Evolutionary conservation across 139 green algal species (phyloP).

Genomic region (Eudorina sp.): DNA sequence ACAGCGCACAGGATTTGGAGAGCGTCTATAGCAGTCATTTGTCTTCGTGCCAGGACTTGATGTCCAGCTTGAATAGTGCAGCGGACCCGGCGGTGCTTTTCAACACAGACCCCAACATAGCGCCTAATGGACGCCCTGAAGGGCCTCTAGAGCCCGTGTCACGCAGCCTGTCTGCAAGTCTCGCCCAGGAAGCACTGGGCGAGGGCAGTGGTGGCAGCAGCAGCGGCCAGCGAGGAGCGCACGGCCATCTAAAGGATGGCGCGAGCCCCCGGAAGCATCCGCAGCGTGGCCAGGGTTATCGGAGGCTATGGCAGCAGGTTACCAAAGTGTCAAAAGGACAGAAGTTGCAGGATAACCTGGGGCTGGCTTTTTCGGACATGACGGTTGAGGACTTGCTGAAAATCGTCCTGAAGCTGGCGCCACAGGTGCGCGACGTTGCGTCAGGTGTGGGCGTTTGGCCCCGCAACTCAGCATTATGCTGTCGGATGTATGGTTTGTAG

Average conservation of each 20-base stretch:
- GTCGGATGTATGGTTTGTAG: constrained; percentile 25
- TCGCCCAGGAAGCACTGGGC: constrained; percentile 3
- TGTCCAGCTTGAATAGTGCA: constrained; percentile 31
- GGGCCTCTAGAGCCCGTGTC: neutral
- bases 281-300: constrained; percentile 72
- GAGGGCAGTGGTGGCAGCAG: neutral
- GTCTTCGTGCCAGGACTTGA: constrained; percentile 34
- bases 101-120: constrained; percentile 12
- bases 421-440: constrained; percentile 20
- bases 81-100: neutral
- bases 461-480: neutral
- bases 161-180: constrained; percentile 18
- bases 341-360: constrained; percentile 52
- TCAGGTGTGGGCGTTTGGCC: neutral
- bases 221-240: neutral
- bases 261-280: constrained; percentile 26
- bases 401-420: constrained; percentile 59
- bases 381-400: constrained; percentile 68
- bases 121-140: neutral
- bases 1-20: constrained; percentile 38
- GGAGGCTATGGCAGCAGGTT: constrained; percentile 83
- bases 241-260: neutral
- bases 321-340: constrained; percentile 66
- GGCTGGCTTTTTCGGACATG: constrained; percentile 61
- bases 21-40: constrained; percentile 35